Percentiles rank a stretch among this genome's conserved stretches.
phyloP scores from a whole-genome alignment of 1,139 yeast species.

The Arxiozyma slooffiae region DNA sequence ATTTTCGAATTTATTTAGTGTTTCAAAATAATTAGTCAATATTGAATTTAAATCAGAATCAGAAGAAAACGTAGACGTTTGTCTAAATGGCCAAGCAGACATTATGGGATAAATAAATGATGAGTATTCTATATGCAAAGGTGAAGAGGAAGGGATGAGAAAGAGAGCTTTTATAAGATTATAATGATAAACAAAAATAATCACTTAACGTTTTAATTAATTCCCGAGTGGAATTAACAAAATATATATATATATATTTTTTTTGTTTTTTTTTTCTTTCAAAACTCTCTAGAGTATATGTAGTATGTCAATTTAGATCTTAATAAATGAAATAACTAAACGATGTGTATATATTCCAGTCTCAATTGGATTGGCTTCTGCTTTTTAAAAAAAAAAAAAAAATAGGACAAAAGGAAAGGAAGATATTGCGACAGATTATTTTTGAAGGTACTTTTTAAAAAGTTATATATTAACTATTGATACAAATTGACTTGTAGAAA shows the following conservation, averaged over 20 bases:
- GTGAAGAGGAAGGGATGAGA: too few relatives aligned
- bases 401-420: too few relatives aligned
- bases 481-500: too few relatives aligned
- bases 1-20: slow-evolving; percentile 21
- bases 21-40: slow-evolving; percentile 31
- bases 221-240: neutral
- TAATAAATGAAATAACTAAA: too few relatives aligned
- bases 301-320: neutral
- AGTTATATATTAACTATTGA: too few relatives aligned
- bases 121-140: too few relatives aligned
- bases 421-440: neutral
- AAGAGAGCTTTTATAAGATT: too few relatives aligned
- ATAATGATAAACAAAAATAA: too few relatives aligned
- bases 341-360: neutral
- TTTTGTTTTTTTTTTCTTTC: too few relatives aligned
- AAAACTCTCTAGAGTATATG: neutral
- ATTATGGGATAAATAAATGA: slow-evolving; percentile 23
- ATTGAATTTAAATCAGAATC: slow-evolving; percentile 32
- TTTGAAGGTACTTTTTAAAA: too few relatives aligned
- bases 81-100: slow-evolving; percentile 44
- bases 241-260: too few relatives aligned
- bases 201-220: neutral
- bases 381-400: too few relatives aligned
- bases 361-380: neutral
- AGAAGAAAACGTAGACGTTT: slow-evolving; percentile 23